phyloP scores from a whole-genome alignment of 2,329 filamentous ascomycete genomes.

The Penicillium paneum region DNA sequence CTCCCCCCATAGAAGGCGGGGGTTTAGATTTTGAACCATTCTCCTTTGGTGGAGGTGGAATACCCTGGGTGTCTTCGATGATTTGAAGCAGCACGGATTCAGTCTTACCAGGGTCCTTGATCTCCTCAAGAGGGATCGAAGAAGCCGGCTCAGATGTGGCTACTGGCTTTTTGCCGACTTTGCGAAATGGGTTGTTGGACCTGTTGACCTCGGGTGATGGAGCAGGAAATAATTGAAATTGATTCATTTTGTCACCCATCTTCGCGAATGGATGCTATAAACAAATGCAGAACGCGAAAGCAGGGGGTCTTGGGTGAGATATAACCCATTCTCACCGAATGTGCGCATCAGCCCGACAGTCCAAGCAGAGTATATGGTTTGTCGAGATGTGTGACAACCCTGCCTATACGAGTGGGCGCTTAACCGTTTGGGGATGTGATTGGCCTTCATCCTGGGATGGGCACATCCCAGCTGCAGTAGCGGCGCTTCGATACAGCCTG shows the following conservation, averaged over 20 bases:
- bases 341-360: neutral
- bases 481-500: constrained; percentile 16
- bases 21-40: constrained; percentile 20
- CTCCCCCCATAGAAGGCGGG: constrained; percentile 8
- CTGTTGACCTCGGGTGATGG: constrained; percentile 30
- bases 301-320: constrained; percentile 22
- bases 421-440: constrained; percentile 25
- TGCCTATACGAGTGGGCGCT: constrained; percentile 30
- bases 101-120: constrained; percentile 28
- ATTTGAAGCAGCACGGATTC: constrained; percentile 40
- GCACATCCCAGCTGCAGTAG: constrained; percentile 16
- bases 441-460: constrained; percentile 19
- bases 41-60: constrained; percentile 26
- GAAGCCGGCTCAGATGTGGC: constrained; percentile 22
- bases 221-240: constrained; percentile 44
- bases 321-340: constrained; percentile 15
- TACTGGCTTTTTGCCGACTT: constrained; percentile 23
- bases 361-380: constrained; percentile 5
- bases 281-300: constrained; percentile 8
- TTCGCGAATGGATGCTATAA: neutral
- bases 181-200: constrained; percentile 37
- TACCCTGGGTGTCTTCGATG: constrained; percentile 35
- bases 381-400: constrained; percentile 19
- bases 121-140: constrained; percentile 30
- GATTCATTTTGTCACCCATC: constrained; percentile 27